Percentiles rank a stretch among this genome's conserved stretches.
These are phyloP conservation scores for Sphagnum contortum DNA, from an alignment of 225 moss, liverwort and hornwort genomes.

Conservation along the genomic window DNA sequence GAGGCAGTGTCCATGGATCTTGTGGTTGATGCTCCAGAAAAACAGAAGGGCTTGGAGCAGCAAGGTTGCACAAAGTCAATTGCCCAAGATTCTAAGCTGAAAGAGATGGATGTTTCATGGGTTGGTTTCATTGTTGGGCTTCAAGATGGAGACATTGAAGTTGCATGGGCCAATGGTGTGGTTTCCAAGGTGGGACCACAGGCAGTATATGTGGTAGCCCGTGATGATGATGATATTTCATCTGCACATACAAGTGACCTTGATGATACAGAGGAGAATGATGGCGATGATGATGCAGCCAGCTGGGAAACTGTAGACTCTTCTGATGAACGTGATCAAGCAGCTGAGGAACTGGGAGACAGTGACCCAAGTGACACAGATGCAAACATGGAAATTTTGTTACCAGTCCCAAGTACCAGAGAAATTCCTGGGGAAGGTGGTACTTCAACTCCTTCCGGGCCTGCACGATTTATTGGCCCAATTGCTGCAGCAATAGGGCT, in stretches of 20 bases:
- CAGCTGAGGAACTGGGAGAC: not conserved
- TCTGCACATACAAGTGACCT: slow-evolving; percentile 85
- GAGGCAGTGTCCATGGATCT: slow-evolving; percentile 38
- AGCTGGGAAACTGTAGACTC: slow-evolving; percentile 92
- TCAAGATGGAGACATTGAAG: slow-evolving; percentile 91
- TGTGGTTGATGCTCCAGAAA: slow-evolving; percentile 18
- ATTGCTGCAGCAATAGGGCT: slow-evolving; percentile 73
- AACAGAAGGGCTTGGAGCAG: slow-evolving; percentile 18
- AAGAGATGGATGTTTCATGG: slow-evolving; percentile 63
- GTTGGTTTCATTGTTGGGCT: slow-evolving; percentile 86
- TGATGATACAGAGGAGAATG: slow-evolving; percentile 59
- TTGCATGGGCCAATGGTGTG: slow-evolving; percentile 90
- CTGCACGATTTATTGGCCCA: slow-evolving; percentile 34
- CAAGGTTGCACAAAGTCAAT: slow-evolving; percentile 18
- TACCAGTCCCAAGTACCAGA: too few relatives aligned
- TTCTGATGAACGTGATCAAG: slow-evolving; percentile 34
- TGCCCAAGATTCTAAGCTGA: slow-evolving; percentile 8
- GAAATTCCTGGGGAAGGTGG: too few relatives aligned
- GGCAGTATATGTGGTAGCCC: slow-evolving; percentile 75
- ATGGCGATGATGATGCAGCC: slow-evolving; percentile 64
- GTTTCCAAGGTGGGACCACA: slow-evolving; percentile 95
- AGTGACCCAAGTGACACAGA: too few relatives aligned
- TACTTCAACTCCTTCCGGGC: not conserved
- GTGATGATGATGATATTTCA: slow-evolving; percentile 79
- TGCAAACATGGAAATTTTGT: too few relatives aligned